Conservation (phyloP, 176 grass and related monocot genomes). For the Paspalum notatum region DNA sequence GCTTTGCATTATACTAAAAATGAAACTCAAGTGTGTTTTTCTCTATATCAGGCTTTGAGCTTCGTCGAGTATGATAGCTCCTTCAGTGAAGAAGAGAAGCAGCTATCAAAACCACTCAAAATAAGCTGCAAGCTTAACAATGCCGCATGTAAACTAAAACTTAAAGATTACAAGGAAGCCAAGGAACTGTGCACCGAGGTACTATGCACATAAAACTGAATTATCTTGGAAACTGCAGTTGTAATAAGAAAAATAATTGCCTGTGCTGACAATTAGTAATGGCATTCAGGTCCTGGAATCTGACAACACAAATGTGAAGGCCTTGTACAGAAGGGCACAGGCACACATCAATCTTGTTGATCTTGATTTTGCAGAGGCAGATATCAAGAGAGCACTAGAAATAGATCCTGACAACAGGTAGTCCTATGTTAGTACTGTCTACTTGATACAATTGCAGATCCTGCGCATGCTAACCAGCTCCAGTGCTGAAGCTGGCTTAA, state of each 20-base stretch:
- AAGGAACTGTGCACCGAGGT: conserved; percentile 81
- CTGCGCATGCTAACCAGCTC: not conserved
- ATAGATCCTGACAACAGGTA: conserved; percentile 92
- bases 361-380: conserved; percentile 78
- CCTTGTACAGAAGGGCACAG: conserved; percentile 81
- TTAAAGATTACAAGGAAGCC: conserved; percentile 77
- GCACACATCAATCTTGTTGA: conserved; percentile 71
- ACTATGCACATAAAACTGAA: conserved; percentile 7
- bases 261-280: conserved; percentile 19
- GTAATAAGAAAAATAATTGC: not conserved
- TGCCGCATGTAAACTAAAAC: conserved; percentile 82
- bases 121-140: conserved; percentile 87
- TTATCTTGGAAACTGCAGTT: not conserved
- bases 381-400: conserved; percentile 82
- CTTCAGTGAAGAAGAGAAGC: conserved; percentile 81
- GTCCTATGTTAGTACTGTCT: not conserved
- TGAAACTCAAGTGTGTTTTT: conserved; percentile 7
- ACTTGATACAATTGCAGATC: not conserved
- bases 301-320: conserved; percentile 80
- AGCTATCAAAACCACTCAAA: conserved; percentile 62
- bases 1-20: not conserved
- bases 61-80: conserved; percentile 72
- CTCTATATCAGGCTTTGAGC: conserved; percentile 54
- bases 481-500: not conserved
- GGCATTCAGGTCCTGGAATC: conserved; percentile 71